Percentiles rank a stretch among this genome's conserved stretches.
These are phyloP conservation scores for Gliomastix tumulicola DNA, from an alignment of 2,329 filamentous ascomycete genomes.

Conservation along the genomic window DNA sequence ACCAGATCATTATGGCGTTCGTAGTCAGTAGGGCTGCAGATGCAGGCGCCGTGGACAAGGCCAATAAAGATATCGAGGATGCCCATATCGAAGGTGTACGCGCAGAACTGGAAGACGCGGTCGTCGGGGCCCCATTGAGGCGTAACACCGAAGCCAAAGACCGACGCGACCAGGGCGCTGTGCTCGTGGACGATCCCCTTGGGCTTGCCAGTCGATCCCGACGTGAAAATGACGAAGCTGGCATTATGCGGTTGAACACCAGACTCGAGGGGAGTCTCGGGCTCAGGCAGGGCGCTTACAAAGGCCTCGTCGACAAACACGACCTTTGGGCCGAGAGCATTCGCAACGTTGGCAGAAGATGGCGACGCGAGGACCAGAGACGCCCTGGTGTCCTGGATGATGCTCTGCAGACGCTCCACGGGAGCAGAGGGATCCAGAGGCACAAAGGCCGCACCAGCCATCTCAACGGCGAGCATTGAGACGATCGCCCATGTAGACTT, in stretches of 20 bases:
- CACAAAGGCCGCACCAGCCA: constrained; percentile 7
- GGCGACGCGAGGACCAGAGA: neutral
- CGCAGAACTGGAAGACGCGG: constrained; percentile 1
- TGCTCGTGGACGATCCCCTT: constrained; percentile 3
- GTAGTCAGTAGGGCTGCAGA: constrained; percentile 9
- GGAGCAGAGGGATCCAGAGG: neutral
- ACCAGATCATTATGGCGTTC: constrained; percentile 3
- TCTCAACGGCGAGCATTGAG: constrained; percentile 7
- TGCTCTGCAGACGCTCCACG: neutral
- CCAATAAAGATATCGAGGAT: constrained; percentile 2
- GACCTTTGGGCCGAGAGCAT: neutral
- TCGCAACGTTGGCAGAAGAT: neutral
- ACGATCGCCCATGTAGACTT: constrained; percentile 8
- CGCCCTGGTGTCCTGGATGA: neutral
- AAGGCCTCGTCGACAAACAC: neutral
- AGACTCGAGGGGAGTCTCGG: no score
- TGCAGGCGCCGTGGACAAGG: constrained; percentile 6
- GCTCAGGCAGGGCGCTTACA: neutral
- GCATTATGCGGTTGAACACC: no score
- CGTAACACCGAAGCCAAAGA: neutral
- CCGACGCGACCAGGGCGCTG: neutral
- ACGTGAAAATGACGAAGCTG: constrained; percentile 2
- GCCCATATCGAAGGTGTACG: constrained; percentile 3
- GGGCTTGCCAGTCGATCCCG: constrained; percentile 3
- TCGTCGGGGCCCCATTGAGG: neutral